Base-by-base conservation (phyloP, 805 yeast genomes). In the Kluyveromyces nonfermentans region DNA sequence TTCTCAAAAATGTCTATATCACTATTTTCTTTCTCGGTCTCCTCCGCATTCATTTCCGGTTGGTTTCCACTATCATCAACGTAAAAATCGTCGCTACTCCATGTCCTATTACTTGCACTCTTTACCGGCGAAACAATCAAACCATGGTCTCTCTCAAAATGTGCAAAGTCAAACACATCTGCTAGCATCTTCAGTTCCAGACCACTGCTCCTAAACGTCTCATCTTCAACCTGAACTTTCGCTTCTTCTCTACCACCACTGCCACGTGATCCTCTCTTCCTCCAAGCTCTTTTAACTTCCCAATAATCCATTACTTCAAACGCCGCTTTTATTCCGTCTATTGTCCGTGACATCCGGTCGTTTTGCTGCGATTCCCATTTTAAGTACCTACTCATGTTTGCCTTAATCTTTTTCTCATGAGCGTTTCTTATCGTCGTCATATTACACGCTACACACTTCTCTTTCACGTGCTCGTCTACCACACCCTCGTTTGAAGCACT, bases 111-210 rank as follows among this genome's bases (percentile, higher is more conserved):
- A 30, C 20, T 20, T 15, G n/a, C 21, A 12, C 36, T 20, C 35
- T 20, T 40, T 22, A 40, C 31, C 42, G 36, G 20, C 9, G 36
- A 25, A 16, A 36, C 21, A 20, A 25, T 16, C n/a, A 16, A 20
- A 36, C 36, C 36, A 33, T 31, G 40, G 19, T 25, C 40, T 4
- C 32, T 22, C 18, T 35, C 35, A 22, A 30, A 41, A 38, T 43
- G 47, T 19, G 38, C 36, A 32, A 43, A 44, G 20, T 44, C 50
- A 39, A 47, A 47, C 14, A 47, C 37, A 19, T 42, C 47, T 25
- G 31, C 44, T 41, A 47, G 33, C 20, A 40, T 46, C 32, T 20
- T n/a, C 17, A 40, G 20, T 17, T 32, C 14, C 16, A 31, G n/a
- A n/a, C n/a, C n/a, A n/a, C n/a, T 14, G 10, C 15, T 33, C 37